These are phyloP conservation scores for Mesembryanthemum crystallinum DNA, from an alignment of 148 eudicot species.

Conservation along the genomic window DNA sequence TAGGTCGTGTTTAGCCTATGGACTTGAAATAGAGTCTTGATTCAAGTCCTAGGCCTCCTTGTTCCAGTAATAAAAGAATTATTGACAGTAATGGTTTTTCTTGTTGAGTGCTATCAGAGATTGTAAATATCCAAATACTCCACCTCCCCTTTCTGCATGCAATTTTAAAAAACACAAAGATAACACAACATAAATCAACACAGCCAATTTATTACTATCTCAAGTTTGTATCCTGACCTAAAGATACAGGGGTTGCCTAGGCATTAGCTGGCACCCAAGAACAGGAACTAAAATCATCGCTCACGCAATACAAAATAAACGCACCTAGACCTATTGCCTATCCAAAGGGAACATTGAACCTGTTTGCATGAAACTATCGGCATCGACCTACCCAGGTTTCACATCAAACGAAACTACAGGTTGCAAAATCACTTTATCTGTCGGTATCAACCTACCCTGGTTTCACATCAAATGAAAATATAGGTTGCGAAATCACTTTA, in stretches of 20 bases:
- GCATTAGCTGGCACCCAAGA: not conserved
- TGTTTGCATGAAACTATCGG: not conserved
- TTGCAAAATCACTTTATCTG: not conserved
- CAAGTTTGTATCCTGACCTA: not conserved
- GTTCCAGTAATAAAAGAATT: too few relatives aligned
- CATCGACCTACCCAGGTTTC: not conserved
- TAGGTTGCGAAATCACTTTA: not conserved
- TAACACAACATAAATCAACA: not conserved
- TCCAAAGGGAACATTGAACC: not conserved
- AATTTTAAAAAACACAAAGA: too few relatives aligned
- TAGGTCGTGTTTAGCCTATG: too few relatives aligned
- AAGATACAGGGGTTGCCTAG: constrained; percentile 13
- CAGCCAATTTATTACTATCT: too few relatives aligned
- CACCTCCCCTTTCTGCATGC: too few relatives aligned
- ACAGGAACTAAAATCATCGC: constrained; percentile 2
- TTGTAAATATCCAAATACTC: too few relatives aligned
- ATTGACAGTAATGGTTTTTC: too few relatives aligned
- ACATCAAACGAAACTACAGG: not conserved
- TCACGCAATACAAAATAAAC: not conserved
- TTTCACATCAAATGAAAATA: not conserved
- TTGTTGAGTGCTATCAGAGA: too few relatives aligned
- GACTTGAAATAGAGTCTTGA: too few relatives aligned
- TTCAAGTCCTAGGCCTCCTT: too few relatives aligned
- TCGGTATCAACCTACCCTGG: not conserved
- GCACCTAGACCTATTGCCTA: not conserved